These are phyloP conservation scores for Hyphopichia wangnamkhiaoensis DNA, from an alignment of 1,139 yeast species.

Conservation along the genomic window DNA sequence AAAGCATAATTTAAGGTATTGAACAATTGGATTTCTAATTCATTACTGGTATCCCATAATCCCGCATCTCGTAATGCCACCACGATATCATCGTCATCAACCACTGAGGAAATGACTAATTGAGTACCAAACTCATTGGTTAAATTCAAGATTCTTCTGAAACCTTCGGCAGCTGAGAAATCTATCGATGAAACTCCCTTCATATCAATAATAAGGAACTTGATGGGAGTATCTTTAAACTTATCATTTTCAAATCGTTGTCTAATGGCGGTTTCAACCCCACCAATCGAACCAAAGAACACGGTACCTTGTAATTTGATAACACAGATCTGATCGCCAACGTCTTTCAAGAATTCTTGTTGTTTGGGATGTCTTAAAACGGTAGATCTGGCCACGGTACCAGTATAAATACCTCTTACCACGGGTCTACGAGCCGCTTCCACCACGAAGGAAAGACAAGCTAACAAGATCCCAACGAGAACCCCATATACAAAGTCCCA, in stretches of 20 bases:
- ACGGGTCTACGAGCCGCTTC: constrained; percentile 88
- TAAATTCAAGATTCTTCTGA: constrained; percentile 80
- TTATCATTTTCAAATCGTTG: constrained; percentile 61
- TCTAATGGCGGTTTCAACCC: constrained; percentile 77
- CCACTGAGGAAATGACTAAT: constrained; percentile 76
- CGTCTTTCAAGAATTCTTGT: constrained; percentile 78
- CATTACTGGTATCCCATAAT: constrained; percentile 51
- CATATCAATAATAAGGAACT: constrained; percentile 82
- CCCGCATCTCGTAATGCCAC: constrained; percentile 73
- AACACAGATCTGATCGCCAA: constrained; percentile 89
- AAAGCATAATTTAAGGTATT: constrained; percentile 81
- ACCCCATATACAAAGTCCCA: constrained; percentile 95
- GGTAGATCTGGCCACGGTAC: constrained; percentile 87
- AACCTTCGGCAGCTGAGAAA: constrained; percentile 95
- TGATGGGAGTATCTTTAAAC: constrained; percentile 58
- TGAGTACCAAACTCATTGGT: constrained; percentile 69
- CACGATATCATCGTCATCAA: constrained; percentile 60
- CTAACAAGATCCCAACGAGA: constrained; percentile 83
- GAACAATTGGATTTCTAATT: constrained; percentile 58
- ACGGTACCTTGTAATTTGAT: constrained; percentile 84
- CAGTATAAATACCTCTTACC: constrained; percentile 79
- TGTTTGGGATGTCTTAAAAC: constrained; percentile 91
- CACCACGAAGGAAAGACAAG: constrained; percentile 88
- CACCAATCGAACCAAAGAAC: constrained; percentile 93
- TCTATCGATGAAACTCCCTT: constrained; percentile 80